Conservation (phyloP, 2,329 filamentous ascomycete species). For the Leptographium lundbergii region DNA sequence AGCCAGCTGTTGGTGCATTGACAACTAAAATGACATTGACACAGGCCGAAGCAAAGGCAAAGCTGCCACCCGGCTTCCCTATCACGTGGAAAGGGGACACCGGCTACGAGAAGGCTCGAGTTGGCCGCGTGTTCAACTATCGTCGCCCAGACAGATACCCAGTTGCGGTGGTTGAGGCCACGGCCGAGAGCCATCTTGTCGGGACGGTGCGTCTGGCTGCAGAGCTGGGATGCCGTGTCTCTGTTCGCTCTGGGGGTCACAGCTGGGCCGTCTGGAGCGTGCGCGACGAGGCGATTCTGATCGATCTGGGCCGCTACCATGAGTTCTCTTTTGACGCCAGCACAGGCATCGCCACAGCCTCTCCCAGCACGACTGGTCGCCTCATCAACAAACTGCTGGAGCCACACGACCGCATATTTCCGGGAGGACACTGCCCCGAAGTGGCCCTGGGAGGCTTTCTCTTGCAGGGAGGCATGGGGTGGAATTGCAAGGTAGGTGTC, state of each 20-base stretch:
- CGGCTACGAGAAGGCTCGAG: slow-evolving; percentile 7
- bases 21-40: neutral
- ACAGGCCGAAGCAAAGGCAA: neutral
- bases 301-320: slow-evolving; percentile 20
- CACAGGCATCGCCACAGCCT: slow-evolving; percentile 25
- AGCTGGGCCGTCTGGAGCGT: slow-evolving; percentile 34
- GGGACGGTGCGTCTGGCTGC: slow-evolving; percentile 25
- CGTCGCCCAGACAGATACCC: slow-evolving; percentile 25
- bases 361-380: slow-evolving; percentile 32
- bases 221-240: slow-evolving; percentile 21
- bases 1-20: neutral
- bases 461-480: slow-evolving; percentile 44
- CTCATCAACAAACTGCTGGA: slow-evolving; percentile 27
- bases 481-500: slow-evolving; percentile 31
- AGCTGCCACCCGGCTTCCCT: slow-evolving; percentile 6
- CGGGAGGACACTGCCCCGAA: slow-evolving; percentile 42
- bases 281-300: slow-evolving; percentile 27
- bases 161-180: slow-evolving; percentile 27
- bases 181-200: slow-evolving; percentile 20
- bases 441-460: slow-evolving; percentile 44
- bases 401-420: slow-evolving; percentile 30
- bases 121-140: slow-evolving; percentile 30
- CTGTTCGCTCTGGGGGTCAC: slow-evolving; percentile 33
- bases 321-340: slow-evolving; percentile 24
- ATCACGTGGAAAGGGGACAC: slow-evolving; percentile 4